These are phyloP conservation scores for Nyctanthes arbortristis DNA, from an alignment of 257 asterid species.

Conservation along the genomic window DNA sequence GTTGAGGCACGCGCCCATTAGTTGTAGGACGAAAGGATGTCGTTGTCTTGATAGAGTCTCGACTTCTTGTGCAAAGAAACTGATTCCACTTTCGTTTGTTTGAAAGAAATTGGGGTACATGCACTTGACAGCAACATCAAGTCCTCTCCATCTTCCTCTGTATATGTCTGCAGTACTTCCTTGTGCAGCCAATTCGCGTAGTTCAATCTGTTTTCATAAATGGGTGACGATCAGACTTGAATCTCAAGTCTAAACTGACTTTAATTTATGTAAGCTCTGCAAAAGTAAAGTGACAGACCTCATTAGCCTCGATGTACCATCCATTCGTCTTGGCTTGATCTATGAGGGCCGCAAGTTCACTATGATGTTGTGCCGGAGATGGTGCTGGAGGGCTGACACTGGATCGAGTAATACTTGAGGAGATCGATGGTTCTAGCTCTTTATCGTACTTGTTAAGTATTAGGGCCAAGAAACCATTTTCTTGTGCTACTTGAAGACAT, in stretches of 20 bases:
- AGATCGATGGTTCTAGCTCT: slow-evolving; percentile 23
- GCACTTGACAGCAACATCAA: slow-evolving; percentile 68
- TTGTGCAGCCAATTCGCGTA: slow-evolving; percentile 54
- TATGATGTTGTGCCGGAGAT: slow-evolving; percentile 29
- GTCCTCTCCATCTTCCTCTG: slow-evolving; percentile 71
- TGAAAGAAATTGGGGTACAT: slow-evolving; percentile 62
- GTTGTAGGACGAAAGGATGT: slow-evolving; percentile 70
- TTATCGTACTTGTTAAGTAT: slow-evolving; percentile 39
- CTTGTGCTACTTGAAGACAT: slow-evolving; percentile 69
- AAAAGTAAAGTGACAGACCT: slow-evolving; percentile 39
- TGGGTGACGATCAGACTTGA: not conserved
- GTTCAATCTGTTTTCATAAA: slow-evolving; percentile 45
- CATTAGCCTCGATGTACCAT: slow-evolving; percentile 68
- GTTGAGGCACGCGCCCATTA: slow-evolving; percentile 68
- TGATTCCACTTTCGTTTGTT: slow-evolving; percentile 56
- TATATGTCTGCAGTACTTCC: slow-evolving; percentile 74
- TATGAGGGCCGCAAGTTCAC: slow-evolving; percentile 40
- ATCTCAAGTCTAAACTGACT: not conserved
- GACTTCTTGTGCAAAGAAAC: slow-evolving; percentile 71
- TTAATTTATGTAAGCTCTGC: not conserved
- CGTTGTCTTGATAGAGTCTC: slow-evolving; percentile 67
- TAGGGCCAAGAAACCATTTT: slow-evolving; percentile 62
- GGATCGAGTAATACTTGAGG: slow-evolving; percentile 15
- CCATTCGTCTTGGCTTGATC: slow-evolving; percentile 61
- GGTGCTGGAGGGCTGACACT: slow-evolving; percentile 26